phyloP scores from a whole-genome alignment of 1,284 basidiomycete genomes.

The Sporisorium exsertum region DNA sequence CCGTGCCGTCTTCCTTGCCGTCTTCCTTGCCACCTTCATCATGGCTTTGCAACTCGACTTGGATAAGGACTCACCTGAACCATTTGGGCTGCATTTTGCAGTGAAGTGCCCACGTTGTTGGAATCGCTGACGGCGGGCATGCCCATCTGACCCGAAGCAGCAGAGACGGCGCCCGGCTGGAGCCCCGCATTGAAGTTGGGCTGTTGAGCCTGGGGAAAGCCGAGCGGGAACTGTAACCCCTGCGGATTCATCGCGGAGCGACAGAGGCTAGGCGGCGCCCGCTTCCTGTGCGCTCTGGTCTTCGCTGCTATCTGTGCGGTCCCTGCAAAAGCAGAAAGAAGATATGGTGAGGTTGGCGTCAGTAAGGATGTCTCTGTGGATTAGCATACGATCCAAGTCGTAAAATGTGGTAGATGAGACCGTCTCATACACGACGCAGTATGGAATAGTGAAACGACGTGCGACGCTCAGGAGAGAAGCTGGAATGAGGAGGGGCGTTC shows the following conservation, averaged over 20 bases:
- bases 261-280: not conserved
- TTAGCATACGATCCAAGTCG: not conserved
- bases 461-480: not conserved
- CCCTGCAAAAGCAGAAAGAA: not conserved
- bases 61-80: constrained; percentile 38
- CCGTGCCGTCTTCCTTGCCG: not conserved
- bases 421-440: not conserved
- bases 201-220: constrained; percentile 21
- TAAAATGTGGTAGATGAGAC: not conserved
- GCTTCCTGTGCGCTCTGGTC: not conserved
- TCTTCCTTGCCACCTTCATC: not conserved
- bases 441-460: not conserved
- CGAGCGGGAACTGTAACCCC: constrained; percentile 21
- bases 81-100: constrained; percentile 38
- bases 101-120: constrained; percentile 12
- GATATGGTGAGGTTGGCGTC: not conserved
- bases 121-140: constrained; percentile 18
- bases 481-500: not conserved
- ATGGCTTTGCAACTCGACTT: not conserved
- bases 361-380: not conserved
- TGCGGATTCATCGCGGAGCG: constrained; percentile 23
- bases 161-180: constrained; percentile 12
- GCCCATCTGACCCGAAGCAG: constrained; percentile 12
- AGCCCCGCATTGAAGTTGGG: constrained; percentile 16
- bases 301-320: not conserved